Conservation (phyloP, 2,329 filamentous ascomycete species). For the Hypoxylon sp. region DNA sequence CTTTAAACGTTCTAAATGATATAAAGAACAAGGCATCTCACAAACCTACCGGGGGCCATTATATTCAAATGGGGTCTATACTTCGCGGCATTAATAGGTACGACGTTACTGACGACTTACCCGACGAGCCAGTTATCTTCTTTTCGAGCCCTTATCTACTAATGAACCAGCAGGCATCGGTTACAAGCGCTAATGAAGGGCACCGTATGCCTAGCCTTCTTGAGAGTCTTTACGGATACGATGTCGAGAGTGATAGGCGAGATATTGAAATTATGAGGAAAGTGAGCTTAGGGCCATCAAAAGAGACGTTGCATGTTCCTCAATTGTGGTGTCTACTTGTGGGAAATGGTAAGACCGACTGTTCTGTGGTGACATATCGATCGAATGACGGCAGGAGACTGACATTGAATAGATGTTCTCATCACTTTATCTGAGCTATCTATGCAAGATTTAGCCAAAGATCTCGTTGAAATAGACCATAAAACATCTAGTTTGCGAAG, state of each 20-base stretch:
- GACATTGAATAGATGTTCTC: slow-evolving; percentile 6
- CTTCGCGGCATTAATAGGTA: slow-evolving; percentile 4
- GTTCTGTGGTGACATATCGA: neutral
- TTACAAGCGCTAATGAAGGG: neutral
- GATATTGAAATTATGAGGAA: slow-evolving; percentile 7
- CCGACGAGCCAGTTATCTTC: slow-evolving; percentile 14
- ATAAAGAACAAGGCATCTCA: slow-evolving; percentile 3
- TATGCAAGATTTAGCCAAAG: slow-evolving; percentile 1
- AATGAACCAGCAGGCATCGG: neutral
- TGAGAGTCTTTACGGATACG: slow-evolving; percentile 15
- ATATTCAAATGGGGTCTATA: slow-evolving; percentile 7
- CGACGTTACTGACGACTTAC: neutral
- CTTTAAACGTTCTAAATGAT: slow-evolving; percentile 4
- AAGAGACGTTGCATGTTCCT: slow-evolving; percentile 8
- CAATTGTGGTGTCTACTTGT: slow-evolving; percentile 17
- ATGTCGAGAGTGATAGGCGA: slow-evolving; percentile 11
- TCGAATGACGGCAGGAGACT: neutral
- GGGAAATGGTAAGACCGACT: slow-evolving; percentile 9
- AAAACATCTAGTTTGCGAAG: slow-evolving; percentile 9
- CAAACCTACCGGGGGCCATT: neutral
- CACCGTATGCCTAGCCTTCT: slow-evolving; percentile 14
- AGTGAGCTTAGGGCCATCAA: slow-evolving; percentile 1
- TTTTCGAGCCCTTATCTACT: slow-evolving; percentile 13
- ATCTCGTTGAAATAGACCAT: slow-evolving; percentile 13
- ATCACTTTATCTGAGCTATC: slow-evolving; percentile 17